Base-by-base conservation (phyloP, 1,284 basidiomycete genomes). In the Fomes fomentarius region DNA sequence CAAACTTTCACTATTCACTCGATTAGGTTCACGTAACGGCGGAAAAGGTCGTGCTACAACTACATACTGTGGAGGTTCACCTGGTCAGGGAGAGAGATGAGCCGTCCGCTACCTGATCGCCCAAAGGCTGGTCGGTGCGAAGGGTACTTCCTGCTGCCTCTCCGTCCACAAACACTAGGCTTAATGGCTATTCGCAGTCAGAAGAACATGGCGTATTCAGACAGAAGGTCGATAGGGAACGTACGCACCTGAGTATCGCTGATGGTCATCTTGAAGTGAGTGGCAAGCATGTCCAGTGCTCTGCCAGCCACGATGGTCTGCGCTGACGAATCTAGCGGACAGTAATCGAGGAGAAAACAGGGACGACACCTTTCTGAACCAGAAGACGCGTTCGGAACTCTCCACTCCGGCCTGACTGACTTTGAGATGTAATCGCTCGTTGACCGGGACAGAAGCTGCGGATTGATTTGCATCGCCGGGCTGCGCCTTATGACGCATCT, bases 401-500 rank as follows among this genome's bases (percentile, higher is more conserved):
- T 68, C 5, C 66, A 67, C 7, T 66, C 72, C 62, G 37, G 62
- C 63, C 28, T 63, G 57, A n/a, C 66, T 63, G 15, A 83, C 75
- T 44, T 72, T 80, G 33, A 89, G 63, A 64, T 89, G 79, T 39
- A 89, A 58, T 24, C 87, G 80, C 52, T 87, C 74, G 34, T 80
- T 76, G 22, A 81, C 59, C 24, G 81, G 72, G 4, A 83, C 70
- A 19, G 71, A 68, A 15, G 74, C 69, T 2, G 66, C 50, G 47
- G 73, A 78, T 62, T 85, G 82, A 62, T 76, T 83, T 11, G 78
- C 75, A 62, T 91, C 84, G 3, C 74, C 82, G 6, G 89, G 80
- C 35, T 73, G 62, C 11, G 90, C 90, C 45, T 74, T 77, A 65
- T 88, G 88, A 47, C 85, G 82, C 78, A 91, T 80, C 64, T 84